Evolutionary conservation across 805 yeast species (phyloP), one percentile per base, ranked within the genome.

Genomic region (Wickerhamomyces alni): DNA sequence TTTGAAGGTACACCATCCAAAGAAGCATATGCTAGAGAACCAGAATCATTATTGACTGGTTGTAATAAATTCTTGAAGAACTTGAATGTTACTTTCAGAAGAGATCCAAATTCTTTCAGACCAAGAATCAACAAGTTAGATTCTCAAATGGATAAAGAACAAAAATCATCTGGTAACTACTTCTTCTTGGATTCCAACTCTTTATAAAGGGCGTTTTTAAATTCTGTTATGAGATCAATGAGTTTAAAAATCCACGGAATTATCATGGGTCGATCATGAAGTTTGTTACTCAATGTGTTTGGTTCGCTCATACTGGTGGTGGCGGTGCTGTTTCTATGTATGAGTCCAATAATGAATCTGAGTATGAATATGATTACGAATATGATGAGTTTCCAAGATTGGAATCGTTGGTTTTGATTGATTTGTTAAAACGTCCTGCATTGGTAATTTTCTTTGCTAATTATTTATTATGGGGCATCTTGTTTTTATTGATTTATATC

Each of bases 101-200:
- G 99, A 74, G 99, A 93, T 70, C 98, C 99, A 57, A 87, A 81
- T 62, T 86, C 96, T 41, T 93, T 78, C 77, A 84, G 99, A 70
- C 99, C 99, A 58, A 86, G 99, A 78, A 93, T 93, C 65, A 93
- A 93, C 74, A 93, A 93, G 69, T 70, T 87, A 60, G 98, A 86
- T 59, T 89, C 98, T 39, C 99, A 93, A 74, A 87, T 93, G 96
- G 99, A 93, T 67, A 93, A 84, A 69, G 98, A 93, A 70, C 99
- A 93, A 69, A 93, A 93, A 70, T 60, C 77, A 33, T 59, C 78
- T 37, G 99, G 99, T 45, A 89, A 91, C 74, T 93, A 84, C 72
- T 93, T 93, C 81, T 93, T 93, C 79, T 75, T 93, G 68, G 99
- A 91, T 59, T 78, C 67, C 52, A 54, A 66, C 34, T 77, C 66